A percentile compares a stretch with the other conserved stretches of the same genome.
These are phyloP conservation scores for Alloteropsis semialata DNA, from an alignment of 176 grass and related monocot species.

Conservation along the genomic window DNA sequence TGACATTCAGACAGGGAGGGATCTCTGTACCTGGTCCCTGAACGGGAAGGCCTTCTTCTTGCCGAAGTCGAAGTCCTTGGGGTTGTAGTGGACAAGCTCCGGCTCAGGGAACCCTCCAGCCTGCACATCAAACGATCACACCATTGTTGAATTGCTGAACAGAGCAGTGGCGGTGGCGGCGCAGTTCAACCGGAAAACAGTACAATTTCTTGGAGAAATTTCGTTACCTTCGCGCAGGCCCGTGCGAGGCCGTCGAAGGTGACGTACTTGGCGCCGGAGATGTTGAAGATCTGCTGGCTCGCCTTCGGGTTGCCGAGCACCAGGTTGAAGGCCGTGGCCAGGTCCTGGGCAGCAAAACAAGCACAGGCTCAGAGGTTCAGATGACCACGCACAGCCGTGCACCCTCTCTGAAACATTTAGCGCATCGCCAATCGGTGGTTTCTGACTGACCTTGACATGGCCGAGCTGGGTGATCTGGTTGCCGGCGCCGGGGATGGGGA, in stretches of 20 bases:
- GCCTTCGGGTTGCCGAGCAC: conserved; percentile 86
- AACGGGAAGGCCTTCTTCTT: conserved; percentile 98
- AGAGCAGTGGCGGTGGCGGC: not conserved
- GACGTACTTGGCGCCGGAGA: conserved; percentile 89
- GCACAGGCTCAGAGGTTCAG: not conserved
- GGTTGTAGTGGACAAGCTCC: conserved; percentile 84
- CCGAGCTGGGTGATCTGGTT: conserved; percentile 98
- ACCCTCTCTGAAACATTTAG: too few species aligned
- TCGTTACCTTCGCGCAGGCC: conserved; percentile 86
- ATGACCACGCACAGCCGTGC: too few species aligned
- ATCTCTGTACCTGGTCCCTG: conserved; percentile 69
- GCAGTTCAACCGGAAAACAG: not conserved
- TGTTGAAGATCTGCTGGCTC: conserved; percentile 93
- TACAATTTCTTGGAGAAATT: not conserved
- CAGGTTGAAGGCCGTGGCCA: conserved; percentile 62
- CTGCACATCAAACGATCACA: conserved; percentile 25
- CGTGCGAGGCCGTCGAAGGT: conserved; percentile 91
- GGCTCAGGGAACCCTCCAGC: conserved; percentile 87
- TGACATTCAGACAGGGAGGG: not conserved
- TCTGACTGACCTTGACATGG: conserved; percentile 70
- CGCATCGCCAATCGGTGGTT: not conserved
- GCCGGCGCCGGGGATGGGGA: conserved; percentile 74
- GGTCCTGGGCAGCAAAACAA: conserved; percentile 56
- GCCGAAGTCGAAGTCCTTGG: conserved; percentile 95
- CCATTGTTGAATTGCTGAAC: not conserved